Base-by-base conservation (phyloP, 176 grass and related monocot species). In the Phoenix dactylifera region DNA sequence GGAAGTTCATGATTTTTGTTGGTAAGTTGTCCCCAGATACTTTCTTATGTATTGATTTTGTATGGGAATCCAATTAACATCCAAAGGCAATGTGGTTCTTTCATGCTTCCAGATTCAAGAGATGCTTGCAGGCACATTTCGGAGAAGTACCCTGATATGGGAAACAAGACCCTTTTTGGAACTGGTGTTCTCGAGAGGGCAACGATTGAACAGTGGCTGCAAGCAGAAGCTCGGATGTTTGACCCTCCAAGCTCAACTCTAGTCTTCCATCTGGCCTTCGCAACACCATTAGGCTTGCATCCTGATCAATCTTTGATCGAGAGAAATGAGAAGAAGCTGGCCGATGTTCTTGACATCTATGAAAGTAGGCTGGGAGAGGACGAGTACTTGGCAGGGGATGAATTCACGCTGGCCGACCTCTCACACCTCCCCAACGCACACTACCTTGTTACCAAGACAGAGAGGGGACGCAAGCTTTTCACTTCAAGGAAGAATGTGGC, bases 121-220 rank as follows among this genome's bases (percentile, higher is more conserved):
- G 51, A 77, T 0, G 82, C 87, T 9, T 90, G 87, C 59, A 77
- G 83, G 5, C 76, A 90, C 72, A 50, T 96, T 14, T 90, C 80
- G 61, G 60, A 35, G 22, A 62, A 72, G n/a, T 90, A 90, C 70
- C 72, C 77, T 3, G 67, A 87, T 0, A 60, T 74, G 56, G 86
- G 91, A 54, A 85, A 90, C 77, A 83, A 24, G 64, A 59, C 3
- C 17, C 78, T 96, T 4, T 87, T 79, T 35, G 86, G 80, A 15
- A 82, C 56, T 15, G 91, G 91, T 3, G 65, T 62, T 15, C 83
- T 96, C 18, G 86, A 96, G 74, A 85, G 73, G 4, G 77, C 86
- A 17, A 82, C 83, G 3, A 85, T 96, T 0, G 91, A 90, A 17
- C 91, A 90, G 29, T 96, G 91, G 91, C 80, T 96, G 0, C 83